These are phyloP conservation scores for Ogataea philodendri DNA, from an alignment of 805 yeast genomes.

Conservation along the genomic window DNA sequence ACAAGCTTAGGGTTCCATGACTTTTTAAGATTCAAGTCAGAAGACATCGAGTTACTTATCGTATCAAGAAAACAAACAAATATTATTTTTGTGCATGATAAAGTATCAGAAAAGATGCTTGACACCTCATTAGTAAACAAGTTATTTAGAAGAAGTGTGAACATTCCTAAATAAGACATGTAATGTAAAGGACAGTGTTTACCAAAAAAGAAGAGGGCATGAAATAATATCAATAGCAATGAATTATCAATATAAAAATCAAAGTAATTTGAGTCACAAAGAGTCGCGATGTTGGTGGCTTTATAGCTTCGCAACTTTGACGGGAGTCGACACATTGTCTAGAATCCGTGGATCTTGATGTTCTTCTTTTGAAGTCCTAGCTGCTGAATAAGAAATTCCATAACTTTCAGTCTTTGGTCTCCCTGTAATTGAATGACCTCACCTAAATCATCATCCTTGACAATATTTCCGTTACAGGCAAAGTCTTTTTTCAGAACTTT, in stretches of 20 bases:
- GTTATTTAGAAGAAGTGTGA: neutral
- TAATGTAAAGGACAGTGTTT: too few relatives aligned
- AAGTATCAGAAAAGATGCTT: too few relatives aligned
- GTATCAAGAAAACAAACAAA: too few relatives aligned
- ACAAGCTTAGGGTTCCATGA: slow-evolving; percentile 94
- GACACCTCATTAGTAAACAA: neutral
- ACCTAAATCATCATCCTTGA: slow-evolving; percentile 93
- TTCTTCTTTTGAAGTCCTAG: slow-evolving; percentile 91
- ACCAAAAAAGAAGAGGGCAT: too few relatives aligned
- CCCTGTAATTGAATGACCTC: slow-evolving; percentile 98
- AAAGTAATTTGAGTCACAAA: too few relatives aligned
- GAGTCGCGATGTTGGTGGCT: too few relatives aligned
- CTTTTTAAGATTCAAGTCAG: slow-evolving; percentile 84
- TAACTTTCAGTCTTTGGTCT: slow-evolving; percentile 95
- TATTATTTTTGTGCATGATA: too few relatives aligned
- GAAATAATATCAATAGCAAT: too few relatives aligned
- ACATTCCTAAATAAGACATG: too few relatives aligned
- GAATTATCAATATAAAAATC: too few relatives aligned
- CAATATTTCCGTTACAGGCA: slow-evolving; percentile 98
- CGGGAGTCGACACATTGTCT: slow-evolving; percentile 19
- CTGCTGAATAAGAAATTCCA: slow-evolving; percentile 85
- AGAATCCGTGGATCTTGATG: slow-evolving; percentile 98
- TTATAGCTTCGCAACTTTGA: too few relatives aligned
- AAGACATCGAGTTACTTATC: slow-evolving; percentile 41
- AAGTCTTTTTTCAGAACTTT: slow-evolving; percentile 95